phyloP scores from a whole-genome alignment of 257 asterid genomes.

The Solanum rostratum region DNA sequence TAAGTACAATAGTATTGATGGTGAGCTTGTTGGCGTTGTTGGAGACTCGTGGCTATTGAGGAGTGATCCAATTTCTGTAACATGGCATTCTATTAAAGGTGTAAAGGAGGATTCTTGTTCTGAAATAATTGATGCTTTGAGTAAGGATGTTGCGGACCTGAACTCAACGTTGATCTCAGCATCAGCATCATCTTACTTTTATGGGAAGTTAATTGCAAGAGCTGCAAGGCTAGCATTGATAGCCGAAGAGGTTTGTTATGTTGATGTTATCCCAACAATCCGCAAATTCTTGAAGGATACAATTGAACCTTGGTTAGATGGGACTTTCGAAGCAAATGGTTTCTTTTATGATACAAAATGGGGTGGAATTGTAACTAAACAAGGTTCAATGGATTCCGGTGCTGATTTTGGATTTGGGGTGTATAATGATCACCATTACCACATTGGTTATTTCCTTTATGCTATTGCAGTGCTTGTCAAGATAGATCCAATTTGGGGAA shows the following conservation, averaged over 20 bases:
- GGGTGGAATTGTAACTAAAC: conserved; percentile 73
- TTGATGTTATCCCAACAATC: conserved; percentile 43
- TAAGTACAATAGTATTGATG: conserved; percentile 71
- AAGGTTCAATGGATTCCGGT: conserved; percentile 59
- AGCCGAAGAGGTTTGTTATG: conserved; percentile 55
- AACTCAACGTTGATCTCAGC: conserved; percentile 31
- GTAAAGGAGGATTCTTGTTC: conserved; percentile 30
- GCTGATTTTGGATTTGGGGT: conserved; percentile 79
- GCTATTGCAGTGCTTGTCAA: conserved; percentile 72
- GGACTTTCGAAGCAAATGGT: conserved; percentile 53
- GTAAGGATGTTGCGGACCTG: conserved; percentile 39
- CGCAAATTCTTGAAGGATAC: conserved; percentile 47
- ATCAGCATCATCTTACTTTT: conserved; percentile 53
- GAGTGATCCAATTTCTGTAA: conserved; percentile 52
- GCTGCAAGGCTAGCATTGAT: conserved; percentile 72
- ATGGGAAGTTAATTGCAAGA: conserved; percentile 58
- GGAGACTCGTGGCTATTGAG: conserved; percentile 83
- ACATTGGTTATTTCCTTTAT: conserved; percentile 59
- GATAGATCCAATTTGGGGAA: conserved; percentile 72
- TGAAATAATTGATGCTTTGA: conserved; percentile 40
- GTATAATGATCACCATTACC: conserved; percentile 74
- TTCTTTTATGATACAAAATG: conserved; percentile 59
- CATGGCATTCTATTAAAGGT: conserved; percentile 69
- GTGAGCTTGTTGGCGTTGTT: conserved; percentile 82
- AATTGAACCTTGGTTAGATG: conserved; percentile 69